Conservation (phyloP, 768 basidiomycete species). For the Dioszegia hungarica region DNA sequence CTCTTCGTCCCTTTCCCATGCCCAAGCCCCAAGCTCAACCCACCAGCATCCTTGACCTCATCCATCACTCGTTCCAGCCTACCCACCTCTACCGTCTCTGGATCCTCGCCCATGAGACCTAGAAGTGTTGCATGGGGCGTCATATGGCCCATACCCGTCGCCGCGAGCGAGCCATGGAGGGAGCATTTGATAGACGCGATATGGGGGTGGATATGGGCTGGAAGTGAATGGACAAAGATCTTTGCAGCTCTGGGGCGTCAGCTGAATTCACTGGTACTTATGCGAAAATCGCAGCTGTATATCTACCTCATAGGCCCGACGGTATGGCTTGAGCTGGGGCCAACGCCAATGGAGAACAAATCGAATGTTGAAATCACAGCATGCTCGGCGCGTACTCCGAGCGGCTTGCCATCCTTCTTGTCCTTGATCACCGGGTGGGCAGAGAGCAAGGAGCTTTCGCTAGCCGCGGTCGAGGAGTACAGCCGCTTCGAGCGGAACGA, state of each 20-base stretch:
- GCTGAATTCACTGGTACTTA: conserved; percentile 3
- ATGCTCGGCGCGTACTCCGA: conserved; percentile 16
- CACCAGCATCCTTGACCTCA: conserved; percentile 25
- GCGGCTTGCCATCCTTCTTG: neutral
- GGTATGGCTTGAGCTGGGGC: conserved; percentile 61
- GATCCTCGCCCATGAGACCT: conserved; percentile 56
- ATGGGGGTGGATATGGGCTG: conserved; percentile 46
- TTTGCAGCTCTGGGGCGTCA: conserved; percentile 60
- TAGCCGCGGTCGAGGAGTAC: too few relatives aligned
- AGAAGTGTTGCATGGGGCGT: conserved; percentile 48
- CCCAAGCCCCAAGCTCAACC: conserved; percentile 55
- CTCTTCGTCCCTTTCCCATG: conserved; percentile 58
- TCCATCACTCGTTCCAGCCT: conserved; percentile 22
- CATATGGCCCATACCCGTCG: conserved; percentile 61
- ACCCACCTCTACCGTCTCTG: conserved; percentile 73
- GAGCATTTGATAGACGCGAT: conserved; percentile 77
- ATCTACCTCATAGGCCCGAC: conserved; percentile 76
- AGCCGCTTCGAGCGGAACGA: too few relatives aligned
- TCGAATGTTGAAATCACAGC: conserved; percentile 93
- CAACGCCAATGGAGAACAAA: conserved; percentile 74
- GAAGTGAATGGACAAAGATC: conserved; percentile 62
- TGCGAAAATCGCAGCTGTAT: too few relatives aligned
- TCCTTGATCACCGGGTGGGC: too few relatives aligned
- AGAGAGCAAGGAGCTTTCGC: too few relatives aligned
- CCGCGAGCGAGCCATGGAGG: conserved; percentile 88